phyloP scores from a whole-genome alignment of 192 early-diverging fungal genomes.

The Coemansia sp. region DNA sequence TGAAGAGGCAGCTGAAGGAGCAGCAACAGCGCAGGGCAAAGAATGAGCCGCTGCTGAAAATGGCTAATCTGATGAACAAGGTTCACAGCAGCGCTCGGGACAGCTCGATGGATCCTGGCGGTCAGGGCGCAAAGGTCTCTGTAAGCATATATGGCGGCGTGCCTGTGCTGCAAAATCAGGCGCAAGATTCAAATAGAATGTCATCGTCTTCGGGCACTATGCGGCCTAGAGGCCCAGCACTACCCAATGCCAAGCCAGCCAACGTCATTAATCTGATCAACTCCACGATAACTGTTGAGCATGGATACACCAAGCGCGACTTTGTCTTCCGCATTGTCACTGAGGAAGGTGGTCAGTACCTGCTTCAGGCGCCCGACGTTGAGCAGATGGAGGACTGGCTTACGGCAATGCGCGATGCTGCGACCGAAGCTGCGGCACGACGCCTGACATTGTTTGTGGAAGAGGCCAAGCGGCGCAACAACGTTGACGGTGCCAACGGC shows the following conservation, averaged over 20 bases:
- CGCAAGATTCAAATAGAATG: slow-evolving; percentile 22
- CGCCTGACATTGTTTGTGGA: slow-evolving; percentile 67
- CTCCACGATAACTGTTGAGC: slow-evolving; percentile 68
- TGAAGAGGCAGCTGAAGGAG: slow-evolving; percentile 59
- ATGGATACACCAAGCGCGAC: slow-evolving; percentile 66
- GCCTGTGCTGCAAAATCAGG: background rate
- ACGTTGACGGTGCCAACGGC: slow-evolving; percentile 8
- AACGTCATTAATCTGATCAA: slow-evolving; percentile 78
- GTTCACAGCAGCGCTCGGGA: slow-evolving; percentile 40
- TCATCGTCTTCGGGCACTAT: slow-evolving; percentile 27
- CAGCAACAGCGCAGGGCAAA: slow-evolving; percentile 57
- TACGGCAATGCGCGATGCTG: slow-evolving; percentile 63
- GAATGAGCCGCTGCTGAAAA: slow-evolving; percentile 58
- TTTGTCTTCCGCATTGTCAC: slow-evolving; percentile 79
- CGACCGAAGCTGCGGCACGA: slow-evolving; percentile 69
- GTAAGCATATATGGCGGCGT: background rate
- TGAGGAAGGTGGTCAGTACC: slow-evolving; percentile 77
- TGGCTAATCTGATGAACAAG: slow-evolving; percentile 57
- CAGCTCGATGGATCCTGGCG: slow-evolving; percentile 31
- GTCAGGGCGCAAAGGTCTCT: background rate
- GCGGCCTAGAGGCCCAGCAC: slow-evolving; percentile 49
- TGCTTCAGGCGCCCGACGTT: slow-evolving; percentile 65
- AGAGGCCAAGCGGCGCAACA: slow-evolving; percentile 57
- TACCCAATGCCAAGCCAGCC: slow-evolving; percentile 60
- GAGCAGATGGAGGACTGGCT: slow-evolving; percentile 80